A percentile compares a stretch with the other conserved stretches of the same genome.
Evolutionary conservation across 371 early-diverging fungal genomes (phyloP).

Genomic region (Lichtheimia hyalospora): DNA sequence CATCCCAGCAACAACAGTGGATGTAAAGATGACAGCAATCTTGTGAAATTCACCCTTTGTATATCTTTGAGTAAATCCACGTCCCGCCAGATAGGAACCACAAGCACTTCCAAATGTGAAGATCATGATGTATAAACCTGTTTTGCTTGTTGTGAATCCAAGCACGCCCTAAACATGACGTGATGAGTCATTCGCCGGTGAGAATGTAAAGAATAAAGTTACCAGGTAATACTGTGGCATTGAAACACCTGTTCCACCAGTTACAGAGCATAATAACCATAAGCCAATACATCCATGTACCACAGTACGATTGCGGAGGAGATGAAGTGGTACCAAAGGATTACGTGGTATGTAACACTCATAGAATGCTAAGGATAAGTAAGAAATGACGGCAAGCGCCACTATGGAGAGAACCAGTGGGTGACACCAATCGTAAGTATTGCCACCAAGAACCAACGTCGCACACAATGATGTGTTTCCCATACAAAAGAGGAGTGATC

Average conservation of each 20-base stretch:
- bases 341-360: constrained; percentile 61
- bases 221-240: constrained; percentile 44
- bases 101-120: no score
- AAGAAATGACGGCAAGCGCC: constrained; percentile 38
- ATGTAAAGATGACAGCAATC: no score
- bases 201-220: neutral
- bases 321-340: constrained; percentile 56
- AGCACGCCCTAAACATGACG: no score
- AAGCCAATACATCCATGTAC: constrained; percentile 27
- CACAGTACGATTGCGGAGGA: constrained; percentile 34
- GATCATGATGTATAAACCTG: no score
- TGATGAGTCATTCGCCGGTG: no score
- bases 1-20: no score
- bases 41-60: no score
- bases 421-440: constrained; percentile 59
- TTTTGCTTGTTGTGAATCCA: no score
- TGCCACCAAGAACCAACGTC: constrained; percentile 62
- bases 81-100: no score
- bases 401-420: constrained; percentile 55
- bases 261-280: constrained; percentile 31
- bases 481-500: constrained; percentile 39
- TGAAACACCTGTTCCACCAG: constrained; percentile 27
- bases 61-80: no score
- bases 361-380: constrained; percentile 47
- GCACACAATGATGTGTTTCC: constrained; percentile 36